These are phyloP conservation scores for Lipomyces mesembrius DNA, from an alignment of 805 yeast species.

Conservation along the genomic window DNA sequence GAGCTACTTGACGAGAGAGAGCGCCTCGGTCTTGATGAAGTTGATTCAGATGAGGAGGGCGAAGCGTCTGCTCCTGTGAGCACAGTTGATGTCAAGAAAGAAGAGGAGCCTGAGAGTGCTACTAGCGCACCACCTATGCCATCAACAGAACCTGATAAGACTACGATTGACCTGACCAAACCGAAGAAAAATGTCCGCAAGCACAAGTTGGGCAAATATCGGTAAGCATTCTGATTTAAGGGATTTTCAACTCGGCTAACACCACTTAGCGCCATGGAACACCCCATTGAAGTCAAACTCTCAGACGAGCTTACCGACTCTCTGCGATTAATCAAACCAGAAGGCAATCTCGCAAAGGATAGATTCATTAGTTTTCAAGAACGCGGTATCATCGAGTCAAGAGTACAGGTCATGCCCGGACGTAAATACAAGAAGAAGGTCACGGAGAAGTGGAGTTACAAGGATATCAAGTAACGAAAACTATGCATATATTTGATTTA, in stretches of 20 bases:
- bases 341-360: constrained; percentile 84
- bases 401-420: constrained; percentile 69
- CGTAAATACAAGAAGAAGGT: constrained; percentile 72
- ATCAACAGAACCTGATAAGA: constrained; percentile 30
- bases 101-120: constrained; percentile 47
- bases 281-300: constrained; percentile 72
- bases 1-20: constrained; percentile 63
- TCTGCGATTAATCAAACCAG: constrained; percentile 81
- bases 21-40: constrained; percentile 49
- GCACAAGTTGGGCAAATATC: constrained; percentile 40
- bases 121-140: neutral
- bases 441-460: constrained; percentile 92
- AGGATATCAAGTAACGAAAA: constrained; percentile 54
- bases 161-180: constrained; percentile 43
- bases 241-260: neutral
- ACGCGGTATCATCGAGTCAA: constrained; percentile 82
- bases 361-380: constrained; percentile 81
- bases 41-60: constrained; percentile 44
- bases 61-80: constrained; percentile 59
- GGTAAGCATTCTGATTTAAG: constrained; percentile 2
- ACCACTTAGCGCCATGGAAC: constrained; percentile 45
- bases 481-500: too few relatives aligned
- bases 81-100: constrained; percentile 63
- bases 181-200: constrained; percentile 38
- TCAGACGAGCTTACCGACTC: constrained; percentile 88